Evolutionary conservation across 139 green algal genomes (phyloP), one percentile per base, ranked within the genome.

Genomic region (Chlorella sorokiniana): DNA sequence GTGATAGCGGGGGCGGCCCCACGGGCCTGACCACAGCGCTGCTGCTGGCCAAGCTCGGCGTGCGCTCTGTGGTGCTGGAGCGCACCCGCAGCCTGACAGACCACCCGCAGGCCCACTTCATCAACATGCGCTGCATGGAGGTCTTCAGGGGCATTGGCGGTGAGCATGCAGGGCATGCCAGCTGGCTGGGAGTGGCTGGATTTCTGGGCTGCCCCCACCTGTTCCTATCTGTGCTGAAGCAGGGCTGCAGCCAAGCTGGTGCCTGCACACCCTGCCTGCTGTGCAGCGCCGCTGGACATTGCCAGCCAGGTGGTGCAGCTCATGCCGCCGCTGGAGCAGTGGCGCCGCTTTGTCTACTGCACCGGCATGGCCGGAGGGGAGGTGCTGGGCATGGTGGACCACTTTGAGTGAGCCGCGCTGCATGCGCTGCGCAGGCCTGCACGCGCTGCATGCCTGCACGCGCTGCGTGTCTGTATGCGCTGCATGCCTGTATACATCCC

Each of bases 91-190:
- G 22, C 37, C 78, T 88, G n/a, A 86, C 84, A 10, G 44, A 69
- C 27, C 95, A 98, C 83, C 95, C 95, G 3, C 89, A 94, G 63
- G 95, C 95, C 25, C 96, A 99, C 79, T 97, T 96, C 77, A 96
- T 99, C 76, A 98, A 98, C 86, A 94, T 95, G 82, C 84, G 96
- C 2, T 96, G 94, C 56, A 98, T 98, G 95, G 95, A 98, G 88
- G 85, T 94, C 29, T 54, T 85, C 37, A 35, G 88, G n/a, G 59
- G 78, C 10, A 54, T 91, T 29, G 45, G 42, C 51, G 72, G 73
- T 71, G 69, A 22, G 40, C n/a, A 37, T 38, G 40, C 8, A 45
- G 52, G 5, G 52, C 52, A n/a, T 6, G 52, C 22, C 3, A 61
- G 52, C 22, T 20, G 27, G 52, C 22, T 67, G 59, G n/a, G 38